These are phyloP conservation scores for Oenanthe javanica DNA, from an alignment of 140 eudicot genomes.

Conservation along the genomic window DNA sequence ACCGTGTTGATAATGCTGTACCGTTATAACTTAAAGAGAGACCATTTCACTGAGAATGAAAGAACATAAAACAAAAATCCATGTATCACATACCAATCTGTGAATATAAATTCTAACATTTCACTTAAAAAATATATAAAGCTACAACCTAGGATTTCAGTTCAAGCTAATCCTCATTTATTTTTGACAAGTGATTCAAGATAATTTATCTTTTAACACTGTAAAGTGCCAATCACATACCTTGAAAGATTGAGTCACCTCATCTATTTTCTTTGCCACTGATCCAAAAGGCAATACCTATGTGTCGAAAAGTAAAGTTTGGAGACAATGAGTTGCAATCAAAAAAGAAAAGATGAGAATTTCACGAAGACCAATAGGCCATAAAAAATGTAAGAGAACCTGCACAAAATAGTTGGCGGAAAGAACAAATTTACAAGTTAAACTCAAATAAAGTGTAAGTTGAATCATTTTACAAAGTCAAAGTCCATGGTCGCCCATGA, in stretches of 20 bases:
- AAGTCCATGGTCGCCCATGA: neutral
- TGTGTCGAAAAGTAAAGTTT: slow-evolving; percentile 2
- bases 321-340: neutral
- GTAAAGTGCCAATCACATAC: neutral
- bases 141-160: neutral
- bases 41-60: neutral
- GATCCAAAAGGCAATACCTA: slow-evolving; percentile 63
- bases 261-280: slow-evolving; percentile 24
- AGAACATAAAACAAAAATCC: neutral
- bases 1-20: neutral
- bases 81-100: neutral
- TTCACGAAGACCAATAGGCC: neutral
- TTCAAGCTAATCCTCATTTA: neutral
- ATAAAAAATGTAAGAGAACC: neutral
- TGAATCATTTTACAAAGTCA: neutral
- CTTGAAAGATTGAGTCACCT: slow-evolving; percentile 20
- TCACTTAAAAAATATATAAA: neutral
- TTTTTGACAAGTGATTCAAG: neutral
- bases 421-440: neutral
- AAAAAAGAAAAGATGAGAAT: neutral
- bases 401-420: neutral
- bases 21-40: neutral
- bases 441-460: neutral
- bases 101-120: neutral
- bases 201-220: neutral